These are phyloP conservation scores for Oxytropis ochrocephala DNA, from an alignment of 306 rosid species.

Conservation along the genomic window DNA sequence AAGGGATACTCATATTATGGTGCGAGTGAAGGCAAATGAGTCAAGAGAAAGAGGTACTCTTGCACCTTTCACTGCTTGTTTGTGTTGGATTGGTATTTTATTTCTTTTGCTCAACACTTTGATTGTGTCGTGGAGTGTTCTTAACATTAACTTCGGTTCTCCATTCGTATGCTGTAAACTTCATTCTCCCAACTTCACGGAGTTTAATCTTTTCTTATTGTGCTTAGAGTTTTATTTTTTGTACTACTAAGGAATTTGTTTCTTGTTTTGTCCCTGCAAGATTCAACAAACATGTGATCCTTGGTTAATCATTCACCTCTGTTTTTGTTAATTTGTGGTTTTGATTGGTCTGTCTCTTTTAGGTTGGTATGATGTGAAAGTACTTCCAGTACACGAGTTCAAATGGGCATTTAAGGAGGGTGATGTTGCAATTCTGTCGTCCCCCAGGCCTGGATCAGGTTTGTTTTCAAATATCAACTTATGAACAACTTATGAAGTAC, in stretches of 20 bases:
- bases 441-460: conserved; percentile 97
- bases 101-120: neutral
- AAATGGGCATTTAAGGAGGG: conserved; percentile 99
- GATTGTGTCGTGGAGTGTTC: neutral
- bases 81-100: neutral
- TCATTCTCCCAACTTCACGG: neutral
- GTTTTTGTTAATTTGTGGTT: conserved; percentile 12
- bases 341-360: conserved; percentile 20
- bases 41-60: conserved; percentile 89
- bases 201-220: conserved; percentile 9
- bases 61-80: conserved; percentile 6
- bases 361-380: conserved; percentile 97
- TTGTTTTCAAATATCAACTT: conserved; percentile 19
- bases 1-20: conserved; percentile 83
- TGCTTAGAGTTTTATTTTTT: neutral
- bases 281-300: conserved; percentile 5
- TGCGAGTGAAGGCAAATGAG: conserved; percentile 80
- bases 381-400: conserved; percentile 80
- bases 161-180: neutral
- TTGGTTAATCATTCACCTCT: neutral
- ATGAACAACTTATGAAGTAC: neutral
- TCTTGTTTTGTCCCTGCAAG: conserved; percentile 7
- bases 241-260: neutral
- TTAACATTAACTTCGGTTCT: conserved; percentile 10
- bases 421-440: conserved; percentile 92